Evolutionary conservation across 2,329 filamentous ascomycete species (phyloP).

Genomic region (Hypoxylon sp.): DNA sequence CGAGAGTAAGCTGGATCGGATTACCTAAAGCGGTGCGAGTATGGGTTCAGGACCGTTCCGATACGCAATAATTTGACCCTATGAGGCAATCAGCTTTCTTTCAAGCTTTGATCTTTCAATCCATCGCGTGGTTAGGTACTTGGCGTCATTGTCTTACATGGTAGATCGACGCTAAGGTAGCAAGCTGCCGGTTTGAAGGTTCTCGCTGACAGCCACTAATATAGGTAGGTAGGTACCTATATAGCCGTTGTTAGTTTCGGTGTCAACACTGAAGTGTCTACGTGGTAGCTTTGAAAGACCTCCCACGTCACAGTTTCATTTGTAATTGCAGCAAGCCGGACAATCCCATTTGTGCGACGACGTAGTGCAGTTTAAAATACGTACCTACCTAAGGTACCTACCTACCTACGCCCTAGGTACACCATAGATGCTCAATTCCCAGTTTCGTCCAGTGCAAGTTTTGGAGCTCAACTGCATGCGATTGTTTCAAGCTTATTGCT

Average conservation of each 20-base stretch:
- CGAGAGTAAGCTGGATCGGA: neutral
- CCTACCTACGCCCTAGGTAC: no score
- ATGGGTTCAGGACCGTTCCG: neutral
- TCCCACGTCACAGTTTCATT: no score
- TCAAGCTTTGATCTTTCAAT: neutral
- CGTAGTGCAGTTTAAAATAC: no score
- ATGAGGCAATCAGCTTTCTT: neutral
- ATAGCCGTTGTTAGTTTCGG: neutral
- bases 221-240: no score
- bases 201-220: neutral
- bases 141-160: constrained; percentile 16
- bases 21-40: neutral
- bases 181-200: neutral
- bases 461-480: neutral
- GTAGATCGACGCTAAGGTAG: neutral
- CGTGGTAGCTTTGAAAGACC: neutral
- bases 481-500: constrained; percentile 18
- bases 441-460: neutral
- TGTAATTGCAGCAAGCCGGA: no score
- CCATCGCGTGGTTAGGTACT: neutral
- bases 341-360: no score
- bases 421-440: neutral
- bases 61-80: neutral
- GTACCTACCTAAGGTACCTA: no score
- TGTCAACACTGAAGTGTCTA: neutral